Evolutionary conservation across 2,329 filamentous ascomycete genomes (phyloP), one percentile per base, ranked within the genome.

Genomic region (Trichoderma atrobrunneum): DNA sequence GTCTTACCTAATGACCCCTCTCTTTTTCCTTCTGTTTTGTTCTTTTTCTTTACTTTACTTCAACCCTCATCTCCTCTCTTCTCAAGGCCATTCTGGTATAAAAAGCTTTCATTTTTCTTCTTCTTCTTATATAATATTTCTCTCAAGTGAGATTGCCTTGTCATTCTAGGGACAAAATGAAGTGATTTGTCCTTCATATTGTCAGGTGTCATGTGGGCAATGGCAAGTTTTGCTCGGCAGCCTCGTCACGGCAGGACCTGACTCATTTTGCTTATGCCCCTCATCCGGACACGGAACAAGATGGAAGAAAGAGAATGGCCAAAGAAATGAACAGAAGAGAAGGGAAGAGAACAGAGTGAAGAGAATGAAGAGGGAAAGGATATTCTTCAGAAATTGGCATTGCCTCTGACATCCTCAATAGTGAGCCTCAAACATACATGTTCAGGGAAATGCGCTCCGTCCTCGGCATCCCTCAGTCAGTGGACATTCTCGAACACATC

Each of bases 381-480:
- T 11, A 10, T 10, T 24, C 11, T 54, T 14, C 10, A 60, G 2
- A 59, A 11, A 36, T 6, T 16, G 7, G n/a, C 48, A 28, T 63
- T 32, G 16, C 24, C 24, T 57, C 68, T 71, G 26, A 71, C 32
- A 21, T 54, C 24, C 18, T 54, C 39, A 32, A 30, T 74, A 97
- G 94, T 80, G 85, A 95, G 72, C 95, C 95, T 0, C 95, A 98
- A 82, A 96, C 92, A 76, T 93, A 97, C 87, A 99, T 98, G 95
- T 98, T 98, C 82, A 81, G 83, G 24, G 88, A 97, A 79, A 98
- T 99, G 95, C 91, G 91, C 75, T 79, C 84, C 16, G 91, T 89
- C 8, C 88, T 98, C 18, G 86, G 85, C 64, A 98, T 98, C 76
- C 80, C 89, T 74, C 92, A 91, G 79, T 82, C 85, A 43, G 84